A percentile compares a stretch with the other conserved stretches of the same genome.
phyloP scores from a whole-genome alignment of 2,329 filamentous ascomycete genomes.

The Aureobasidium sp. region DNA sequence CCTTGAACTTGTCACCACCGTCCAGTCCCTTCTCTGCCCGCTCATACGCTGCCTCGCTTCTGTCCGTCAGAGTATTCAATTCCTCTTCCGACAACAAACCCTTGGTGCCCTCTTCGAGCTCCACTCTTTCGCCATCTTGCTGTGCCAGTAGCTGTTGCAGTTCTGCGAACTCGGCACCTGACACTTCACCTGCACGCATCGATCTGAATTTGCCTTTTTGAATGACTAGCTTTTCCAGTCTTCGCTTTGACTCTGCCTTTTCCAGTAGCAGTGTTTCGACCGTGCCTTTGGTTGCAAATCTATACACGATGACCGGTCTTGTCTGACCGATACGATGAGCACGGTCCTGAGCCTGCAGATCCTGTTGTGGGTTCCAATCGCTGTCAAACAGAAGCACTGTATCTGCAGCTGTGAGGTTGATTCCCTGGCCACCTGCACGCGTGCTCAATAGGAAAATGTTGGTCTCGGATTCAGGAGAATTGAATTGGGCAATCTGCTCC shows the following conservation, averaged over 20 bases:
- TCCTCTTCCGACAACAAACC: conserved; percentile 69
- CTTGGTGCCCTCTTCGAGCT: conserved; percentile 45
- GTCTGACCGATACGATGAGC: conserved; percentile 93
- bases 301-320: conserved; percentile 83
- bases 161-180: conserved; percentile 44
- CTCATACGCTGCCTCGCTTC: conserved; percentile 59
- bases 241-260: conserved; percentile 83
- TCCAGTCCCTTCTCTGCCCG: conserved; percentile 73
- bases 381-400: conserved; percentile 88
- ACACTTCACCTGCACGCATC: conserved; percentile 36
- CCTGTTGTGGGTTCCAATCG: conserved; percentile 94
- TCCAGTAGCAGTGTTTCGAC: conserved; percentile 83
- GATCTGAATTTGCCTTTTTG: conserved; percentile 76
- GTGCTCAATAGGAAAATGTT: conserved; percentile 85
- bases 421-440: conserved; percentile 86
- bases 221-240: conserved; percentile 90
- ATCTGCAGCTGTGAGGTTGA: conserved; percentile 86
- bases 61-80: conserved; percentile 69
- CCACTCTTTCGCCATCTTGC: conserved; percentile 60
- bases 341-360: conserved; percentile 91
- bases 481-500: conserved; percentile 43
- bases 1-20: conserved; percentile 47
- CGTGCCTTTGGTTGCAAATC: conserved; percentile 85
- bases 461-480: conserved; percentile 30
- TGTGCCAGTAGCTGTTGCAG: conserved; percentile 38